Evolutionary conservation across 1,139 yeast genomes (phyloP).

Genomic region (Sugiyamaella castrensis): DNA sequence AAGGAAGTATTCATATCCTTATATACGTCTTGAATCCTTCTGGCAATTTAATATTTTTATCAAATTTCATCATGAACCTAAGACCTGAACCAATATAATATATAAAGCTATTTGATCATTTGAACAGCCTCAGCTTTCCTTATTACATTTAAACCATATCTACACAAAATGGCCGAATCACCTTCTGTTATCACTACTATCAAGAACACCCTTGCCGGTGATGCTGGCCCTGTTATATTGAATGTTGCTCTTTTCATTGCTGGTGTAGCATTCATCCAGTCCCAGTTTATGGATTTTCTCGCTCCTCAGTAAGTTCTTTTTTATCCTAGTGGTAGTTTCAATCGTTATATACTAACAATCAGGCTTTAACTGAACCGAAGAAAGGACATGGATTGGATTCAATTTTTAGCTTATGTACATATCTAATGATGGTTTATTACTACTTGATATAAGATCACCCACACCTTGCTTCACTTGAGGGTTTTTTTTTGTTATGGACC

Average conservation of each 20-base stretch:
- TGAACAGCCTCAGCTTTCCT: no score
- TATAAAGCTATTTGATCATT: no score
- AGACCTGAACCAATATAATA: no score
- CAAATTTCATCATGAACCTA: no score
- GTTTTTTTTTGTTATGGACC: no score
- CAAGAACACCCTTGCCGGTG: conserved; percentile 22
- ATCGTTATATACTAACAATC: background rate
- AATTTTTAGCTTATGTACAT: no score
- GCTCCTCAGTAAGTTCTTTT: conserved; percentile 38
- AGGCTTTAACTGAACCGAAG: background rate
- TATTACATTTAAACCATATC: no score
- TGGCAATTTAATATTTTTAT: background rate
- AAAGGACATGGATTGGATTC: background rate
- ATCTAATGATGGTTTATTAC: background rate
- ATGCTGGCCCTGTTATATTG: conserved; percentile 29
- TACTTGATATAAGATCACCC: background rate
- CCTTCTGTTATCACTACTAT: conserved; percentile 20
- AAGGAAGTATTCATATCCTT: no score
- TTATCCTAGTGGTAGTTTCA: background rate
- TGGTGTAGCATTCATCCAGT: conserved; percentile 41
- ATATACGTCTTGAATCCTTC: background rate
- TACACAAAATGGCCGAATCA: conserved; percentile 22
- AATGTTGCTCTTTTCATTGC: conserved; percentile 37
- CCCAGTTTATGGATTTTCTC: conserved; percentile 40
- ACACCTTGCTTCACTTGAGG: no score